A percentile compares a stretch with the other conserved stretches of the same genome.
phyloP scores from a whole-genome alignment of 2,329 filamentous ascomycete species.

The Penicillium psychrosexuale region DNA sequence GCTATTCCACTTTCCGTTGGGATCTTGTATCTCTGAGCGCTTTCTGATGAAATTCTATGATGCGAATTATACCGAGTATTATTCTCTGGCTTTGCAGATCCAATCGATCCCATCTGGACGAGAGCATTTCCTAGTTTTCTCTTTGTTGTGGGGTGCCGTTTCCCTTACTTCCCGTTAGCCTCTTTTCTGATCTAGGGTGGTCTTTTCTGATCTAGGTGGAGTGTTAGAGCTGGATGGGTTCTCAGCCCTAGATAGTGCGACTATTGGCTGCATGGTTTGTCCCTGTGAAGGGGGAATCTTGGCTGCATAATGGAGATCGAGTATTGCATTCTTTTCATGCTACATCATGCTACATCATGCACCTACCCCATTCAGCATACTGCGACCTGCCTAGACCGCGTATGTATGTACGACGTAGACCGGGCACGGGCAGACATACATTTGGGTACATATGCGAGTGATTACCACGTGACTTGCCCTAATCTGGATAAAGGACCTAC shows the following conservation, averaged over 20 bases:
- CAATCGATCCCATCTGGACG: not conserved
- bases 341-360: not conserved
- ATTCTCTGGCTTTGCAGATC: not conserved
- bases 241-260: not conserved
- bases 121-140: not conserved
- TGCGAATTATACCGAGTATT: not conserved
- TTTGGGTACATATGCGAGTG: not conserved
- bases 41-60: constrained; percentile 5
- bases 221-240: not conserved
- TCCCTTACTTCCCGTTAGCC: not conserved
- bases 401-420: not conserved
- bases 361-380: not conserved
- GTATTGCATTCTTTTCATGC: constrained; percentile 1
- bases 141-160: not conserved
- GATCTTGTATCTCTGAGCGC: constrained; percentile 9
- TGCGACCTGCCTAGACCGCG: not conserved
- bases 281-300: constrained; percentile 4
- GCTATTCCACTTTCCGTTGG: constrained; percentile 3
- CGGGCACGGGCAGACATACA: not conserved
- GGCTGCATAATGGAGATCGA: constrained; percentile 3
- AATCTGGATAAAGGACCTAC: not conserved
- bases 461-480: constrained; percentile 2
- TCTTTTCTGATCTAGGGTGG: not conserved
- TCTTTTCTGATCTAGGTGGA: not conserved
- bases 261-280: not conserved